Evolutionary conservation across 768 basidiomycete genomes (phyloP).

Genomic region (Sarcodon sp.): DNA sequence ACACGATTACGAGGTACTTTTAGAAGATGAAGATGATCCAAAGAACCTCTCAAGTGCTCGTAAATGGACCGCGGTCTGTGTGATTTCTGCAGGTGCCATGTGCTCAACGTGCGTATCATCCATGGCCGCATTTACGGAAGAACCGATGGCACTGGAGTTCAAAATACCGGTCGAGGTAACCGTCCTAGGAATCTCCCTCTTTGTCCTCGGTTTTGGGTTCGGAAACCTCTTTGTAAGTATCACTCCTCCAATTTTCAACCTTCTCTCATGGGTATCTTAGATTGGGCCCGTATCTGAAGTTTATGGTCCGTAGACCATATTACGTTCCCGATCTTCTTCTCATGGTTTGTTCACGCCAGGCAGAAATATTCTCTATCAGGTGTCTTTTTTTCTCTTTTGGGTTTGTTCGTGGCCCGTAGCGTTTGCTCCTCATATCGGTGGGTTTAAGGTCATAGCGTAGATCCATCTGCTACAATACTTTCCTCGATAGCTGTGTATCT

Average conservation of each 20-base stretch:
- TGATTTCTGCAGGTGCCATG: slow-evolving; percentile 11
- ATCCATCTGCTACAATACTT: not conserved
- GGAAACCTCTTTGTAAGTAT: not conserved
- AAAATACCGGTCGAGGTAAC: slow-evolving; percentile 40
- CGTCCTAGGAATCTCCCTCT: slow-evolving; percentile 33
- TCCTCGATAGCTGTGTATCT: slow-evolving; percentile 39
- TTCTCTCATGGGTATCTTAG: slow-evolving; percentile 15
- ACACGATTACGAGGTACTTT: slow-evolving; percentile 6
- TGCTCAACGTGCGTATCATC: slow-evolving; percentile 39
- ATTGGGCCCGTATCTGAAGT: slow-evolving; percentile 31
- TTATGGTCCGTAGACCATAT: slow-evolving; percentile 31
- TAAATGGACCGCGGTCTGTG: slow-evolving; percentile 13
- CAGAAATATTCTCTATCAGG: slow-evolving; percentile 41
- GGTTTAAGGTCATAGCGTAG: slow-evolving; percentile 8
- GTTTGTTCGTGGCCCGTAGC: slow-evolving; percentile 59
- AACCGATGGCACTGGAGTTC: slow-evolving; percentile 36
- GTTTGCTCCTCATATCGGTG: slow-evolving; percentile 56
- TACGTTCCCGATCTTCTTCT: slow-evolving; percentile 16
- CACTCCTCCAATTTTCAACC: slow-evolving; percentile 2
- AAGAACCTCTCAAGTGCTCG: slow-evolving; percentile 7
- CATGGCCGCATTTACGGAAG: slow-evolving; percentile 50
- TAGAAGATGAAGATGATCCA: slow-evolving; percentile 15
- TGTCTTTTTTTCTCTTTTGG: slow-evolving; percentile 49
- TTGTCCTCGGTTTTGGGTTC: slow-evolving; percentile 23
- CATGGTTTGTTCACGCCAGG: slow-evolving; percentile 8